Percentiles rank a stretch among this genome's conserved stretches.
phyloP scores from a whole-genome alignment of 768 basidiomycete genomes.

The Tylopilus intermedius region DNA sequence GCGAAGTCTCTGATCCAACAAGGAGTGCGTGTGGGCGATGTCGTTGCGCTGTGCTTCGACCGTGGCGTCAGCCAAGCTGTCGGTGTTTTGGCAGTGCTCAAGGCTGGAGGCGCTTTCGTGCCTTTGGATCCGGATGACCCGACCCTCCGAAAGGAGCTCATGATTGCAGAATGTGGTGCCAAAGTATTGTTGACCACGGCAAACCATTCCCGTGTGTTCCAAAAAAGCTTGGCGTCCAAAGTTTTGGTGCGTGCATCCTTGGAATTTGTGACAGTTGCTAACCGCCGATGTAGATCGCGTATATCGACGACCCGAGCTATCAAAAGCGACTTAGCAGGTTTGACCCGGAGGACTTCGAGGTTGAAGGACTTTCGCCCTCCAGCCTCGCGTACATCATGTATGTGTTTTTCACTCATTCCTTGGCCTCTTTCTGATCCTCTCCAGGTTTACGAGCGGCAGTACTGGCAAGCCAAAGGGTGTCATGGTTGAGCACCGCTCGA shows the following conservation, averaged over 20 bases:
- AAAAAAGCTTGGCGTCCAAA: slow-evolving; percentile 21
- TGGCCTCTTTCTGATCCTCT: neutral
- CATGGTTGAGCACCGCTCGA: slow-evolving; percentile 22
- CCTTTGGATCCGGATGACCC: slow-evolving; percentile 29
- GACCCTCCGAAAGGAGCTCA: slow-evolving; percentile 25
- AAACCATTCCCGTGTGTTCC: slow-evolving; percentile 19
- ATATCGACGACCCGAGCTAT: slow-evolving; percentile 28
- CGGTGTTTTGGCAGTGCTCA: slow-evolving; percentile 29
- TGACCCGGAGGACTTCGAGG: slow-evolving; percentile 16
- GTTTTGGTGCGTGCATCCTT: slow-evolving; percentile 13
- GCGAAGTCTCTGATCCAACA: slow-evolving; percentile 25
- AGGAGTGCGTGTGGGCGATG: slow-evolving; percentile 23
- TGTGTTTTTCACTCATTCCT: neutral
- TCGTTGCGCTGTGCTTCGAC: slow-evolving; percentile 28
- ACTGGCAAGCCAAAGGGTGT: slow-evolving; percentile 23
- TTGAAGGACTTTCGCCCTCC: slow-evolving; percentile 18
- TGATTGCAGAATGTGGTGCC: slow-evolving; percentile 25
- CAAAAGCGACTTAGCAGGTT: slow-evolving; percentile 18
- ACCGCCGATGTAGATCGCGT: slow-evolving; percentile 16
- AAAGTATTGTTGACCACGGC: slow-evolving; percentile 27
- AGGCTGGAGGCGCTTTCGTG: slow-evolving; percentile 27
- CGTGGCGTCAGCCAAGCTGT: slow-evolving; percentile 28
- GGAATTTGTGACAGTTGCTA: neutral
- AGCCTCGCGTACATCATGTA: slow-evolving; percentile 27
- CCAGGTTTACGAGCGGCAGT: slow-evolving; percentile 22